Conservation (phyloP, 1,284 basidiomycete genomes). For the Tilletia indica region DNA sequence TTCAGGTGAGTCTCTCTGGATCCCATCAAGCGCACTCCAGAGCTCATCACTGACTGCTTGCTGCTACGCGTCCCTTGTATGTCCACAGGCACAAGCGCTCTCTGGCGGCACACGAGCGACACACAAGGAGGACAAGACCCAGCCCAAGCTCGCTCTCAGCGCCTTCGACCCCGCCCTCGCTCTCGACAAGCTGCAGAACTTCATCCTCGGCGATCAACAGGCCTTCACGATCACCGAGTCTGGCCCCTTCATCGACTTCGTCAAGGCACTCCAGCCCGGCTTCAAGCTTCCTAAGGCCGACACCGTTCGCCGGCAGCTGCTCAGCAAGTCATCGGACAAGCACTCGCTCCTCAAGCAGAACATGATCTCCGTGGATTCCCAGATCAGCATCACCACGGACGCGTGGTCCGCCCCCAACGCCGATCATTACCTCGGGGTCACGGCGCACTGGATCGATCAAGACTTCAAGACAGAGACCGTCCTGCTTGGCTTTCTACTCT, state of each 20-base stretch:
- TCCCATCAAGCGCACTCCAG: no score
- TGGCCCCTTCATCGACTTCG: neutral
- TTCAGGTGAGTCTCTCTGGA: neutral
- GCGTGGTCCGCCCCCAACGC: neutral
- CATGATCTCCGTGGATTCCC: neutral
- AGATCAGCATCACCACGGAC: neutral
- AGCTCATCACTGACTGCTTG: neutral
- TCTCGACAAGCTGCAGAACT: neutral
- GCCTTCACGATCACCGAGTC: neutral
- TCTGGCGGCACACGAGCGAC: neutral
- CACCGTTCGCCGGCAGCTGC: neutral
- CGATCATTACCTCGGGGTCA: slow-evolving; percentile 6
- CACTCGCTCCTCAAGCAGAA: neutral
- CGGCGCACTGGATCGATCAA: neutral
- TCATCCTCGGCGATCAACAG: slow-evolving; percentile 4
- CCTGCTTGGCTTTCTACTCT: neutral
- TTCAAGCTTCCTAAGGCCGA: neutral
- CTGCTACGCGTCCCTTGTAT: neutral
- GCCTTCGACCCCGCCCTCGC: neutral
- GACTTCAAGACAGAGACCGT: neutral
- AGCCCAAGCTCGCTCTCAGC: neutral
- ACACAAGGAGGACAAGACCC: neutral
- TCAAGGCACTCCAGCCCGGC: neutral
- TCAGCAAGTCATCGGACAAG: neutral
- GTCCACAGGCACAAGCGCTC: neutral